Conservation (phyloP, 371 early-diverging fungal genomes). For the Blakeslea trispora region DNA sequence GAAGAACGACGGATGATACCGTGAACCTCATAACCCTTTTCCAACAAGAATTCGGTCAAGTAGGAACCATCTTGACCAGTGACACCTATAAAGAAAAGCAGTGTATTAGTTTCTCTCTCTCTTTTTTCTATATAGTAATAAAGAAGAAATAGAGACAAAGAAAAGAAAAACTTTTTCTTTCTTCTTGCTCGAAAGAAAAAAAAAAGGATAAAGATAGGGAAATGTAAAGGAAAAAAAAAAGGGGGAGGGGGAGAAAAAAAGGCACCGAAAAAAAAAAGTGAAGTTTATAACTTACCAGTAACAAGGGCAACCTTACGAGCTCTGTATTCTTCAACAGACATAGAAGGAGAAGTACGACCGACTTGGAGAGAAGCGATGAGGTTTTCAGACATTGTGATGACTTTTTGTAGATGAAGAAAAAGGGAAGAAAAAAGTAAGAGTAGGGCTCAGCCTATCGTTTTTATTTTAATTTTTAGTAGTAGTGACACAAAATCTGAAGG, state of each 20-base stretch:
- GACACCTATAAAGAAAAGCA: constrained; percentile 52
- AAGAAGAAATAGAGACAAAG: too few species aligned
- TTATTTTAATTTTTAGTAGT: not conserved
- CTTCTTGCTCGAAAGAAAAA: too few species aligned
- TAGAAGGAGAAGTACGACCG: constrained; percentile 20
- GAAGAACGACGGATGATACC: constrained; percentile 86
- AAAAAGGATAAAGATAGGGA: too few species aligned
- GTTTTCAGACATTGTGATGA: constrained; percentile 30
- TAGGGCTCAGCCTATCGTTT: not conserved
- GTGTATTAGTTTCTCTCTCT: not conserved
- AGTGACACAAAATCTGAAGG: not conserved
- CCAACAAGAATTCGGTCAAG: constrained; percentile 73
- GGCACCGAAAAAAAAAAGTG: not conserved
- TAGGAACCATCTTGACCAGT: constrained; percentile 89
- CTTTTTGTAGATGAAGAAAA: constrained; percentile 6
- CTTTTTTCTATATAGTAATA: too few species aligned
- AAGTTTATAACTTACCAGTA: constrained; percentile 48
- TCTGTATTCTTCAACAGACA: constrained; percentile 59
- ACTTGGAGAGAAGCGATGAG: constrained; percentile 31
- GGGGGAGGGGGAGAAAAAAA: not conserved
- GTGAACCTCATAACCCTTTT: constrained; percentile 82
- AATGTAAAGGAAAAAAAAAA: not conserved
- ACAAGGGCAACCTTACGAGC: constrained; percentile 68
- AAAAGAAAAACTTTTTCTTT: too few species aligned
- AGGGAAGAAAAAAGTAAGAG: not conserved